phyloP scores from a whole-genome alignment of 257 asterid genomes.

The Lycium barbarum region DNA sequence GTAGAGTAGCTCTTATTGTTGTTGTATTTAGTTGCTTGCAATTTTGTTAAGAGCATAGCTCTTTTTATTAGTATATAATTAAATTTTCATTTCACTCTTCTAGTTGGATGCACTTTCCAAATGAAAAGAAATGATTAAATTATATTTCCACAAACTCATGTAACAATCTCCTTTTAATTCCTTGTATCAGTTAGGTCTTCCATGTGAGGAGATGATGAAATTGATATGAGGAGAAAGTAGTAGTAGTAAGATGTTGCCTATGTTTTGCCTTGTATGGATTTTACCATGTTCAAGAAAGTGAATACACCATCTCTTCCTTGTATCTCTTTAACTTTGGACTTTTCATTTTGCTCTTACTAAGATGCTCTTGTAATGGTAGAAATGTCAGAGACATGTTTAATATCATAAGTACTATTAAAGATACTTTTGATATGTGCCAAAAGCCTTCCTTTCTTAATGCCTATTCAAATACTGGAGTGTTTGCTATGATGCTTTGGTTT shows the following conservation, averaged over 20 bases:
- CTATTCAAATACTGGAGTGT: background rate
- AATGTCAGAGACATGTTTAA: background rate
- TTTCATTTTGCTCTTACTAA: background rate
- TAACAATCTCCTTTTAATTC: background rate
- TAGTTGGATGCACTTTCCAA: slow-evolving; percentile 20
- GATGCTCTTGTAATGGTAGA: background rate
- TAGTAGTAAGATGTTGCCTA: background rate
- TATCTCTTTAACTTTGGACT: background rate
- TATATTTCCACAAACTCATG: background rate
- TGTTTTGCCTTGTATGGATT: background rate
- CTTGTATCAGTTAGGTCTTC: background rate
- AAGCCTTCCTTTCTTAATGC: background rate
- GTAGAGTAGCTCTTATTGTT: slow-evolving; percentile 26
- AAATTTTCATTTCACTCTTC: background rate
- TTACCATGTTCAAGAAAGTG: background rate
- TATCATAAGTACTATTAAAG: background rate
- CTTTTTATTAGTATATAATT: slow-evolving; percentile 17
- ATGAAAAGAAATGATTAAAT: slow-evolving; percentile 11
- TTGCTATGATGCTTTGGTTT: slow-evolving; percentile 3
- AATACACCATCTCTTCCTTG: background rate
- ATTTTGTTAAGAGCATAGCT: slow-evolving; percentile 19
- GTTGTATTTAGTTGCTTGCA: slow-evolving; percentile 19
- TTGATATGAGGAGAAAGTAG: background rate
- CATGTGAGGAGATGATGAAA: slow-evolving; percentile 1
- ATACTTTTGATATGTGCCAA: background rate